A percentile compares a stretch with the other conserved stretches of the same genome.
Evolutionary conservation across 1,139 yeast species (phyloP).

Genomic region (Zygoascus sp.): DNA sequence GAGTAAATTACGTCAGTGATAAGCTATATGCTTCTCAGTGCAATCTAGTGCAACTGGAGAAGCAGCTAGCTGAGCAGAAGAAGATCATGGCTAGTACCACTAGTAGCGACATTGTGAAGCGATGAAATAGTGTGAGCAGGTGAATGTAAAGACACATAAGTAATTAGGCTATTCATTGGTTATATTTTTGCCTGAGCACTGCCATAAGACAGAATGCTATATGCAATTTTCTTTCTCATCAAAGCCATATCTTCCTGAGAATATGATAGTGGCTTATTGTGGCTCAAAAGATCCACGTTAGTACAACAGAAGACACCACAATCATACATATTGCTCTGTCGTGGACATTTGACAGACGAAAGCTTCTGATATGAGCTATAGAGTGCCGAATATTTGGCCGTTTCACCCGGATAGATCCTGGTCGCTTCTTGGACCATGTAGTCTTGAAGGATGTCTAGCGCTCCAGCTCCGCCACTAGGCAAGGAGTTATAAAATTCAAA

Average conservation of each 20-base stretch:
- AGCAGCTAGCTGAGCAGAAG: conserved; percentile 24
- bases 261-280: conserved; percentile 49
- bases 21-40: conserved; percentile 50
- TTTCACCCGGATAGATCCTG: conserved; percentile 26
- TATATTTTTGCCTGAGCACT: conserved; percentile 1
- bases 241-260: conserved; percentile 65
- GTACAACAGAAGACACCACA: conserved; percentile 94
- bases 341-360: conserved; percentile 57
- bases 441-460: conserved; percentile 46
- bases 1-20: conserved; percentile 60
- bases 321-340: conserved; percentile 85
- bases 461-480: conserved; percentile 45
- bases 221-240: conserved; percentile 70
- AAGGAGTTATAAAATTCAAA: conserved; percentile 79
- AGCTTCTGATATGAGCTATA: conserved; percentile 27
- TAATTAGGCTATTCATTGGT: not conserved
- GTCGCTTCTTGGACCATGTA: conserved; percentile 38
- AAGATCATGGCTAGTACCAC: conserved; percentile 16
- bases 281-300: conserved; percentile 55
- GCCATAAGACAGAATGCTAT: conserved; percentile 31
- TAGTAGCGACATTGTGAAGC: not conserved
- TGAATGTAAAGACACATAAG: not conserved
- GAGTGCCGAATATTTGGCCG: conserved; percentile 37
- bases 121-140: not conserved
- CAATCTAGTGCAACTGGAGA: conserved; percentile 45